phyloP scores from a whole-genome alignment of 1,284 basidiomycete genomes.

The Sanguinoderma infundibulare region DNA sequence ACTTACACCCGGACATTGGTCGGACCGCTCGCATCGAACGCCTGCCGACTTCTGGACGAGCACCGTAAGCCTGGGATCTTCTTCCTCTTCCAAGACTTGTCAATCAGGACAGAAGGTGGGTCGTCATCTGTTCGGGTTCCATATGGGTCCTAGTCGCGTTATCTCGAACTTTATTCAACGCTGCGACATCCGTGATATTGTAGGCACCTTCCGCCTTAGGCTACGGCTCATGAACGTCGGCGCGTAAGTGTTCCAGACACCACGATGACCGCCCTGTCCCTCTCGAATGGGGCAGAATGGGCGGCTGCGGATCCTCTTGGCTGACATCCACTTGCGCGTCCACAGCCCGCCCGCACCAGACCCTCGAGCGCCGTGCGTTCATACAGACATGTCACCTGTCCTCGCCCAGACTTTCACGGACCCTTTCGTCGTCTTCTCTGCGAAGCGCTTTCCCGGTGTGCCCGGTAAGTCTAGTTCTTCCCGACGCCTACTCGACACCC shows the following conservation, averaged over 20 bases:
- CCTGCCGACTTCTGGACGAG: conserved; percentile 81
- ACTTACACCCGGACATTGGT: conserved; percentile 87
- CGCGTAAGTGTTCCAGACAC: conserved; percentile 59
- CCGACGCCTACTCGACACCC: conserved; percentile 10
- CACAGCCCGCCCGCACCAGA: conserved; percentile 75
- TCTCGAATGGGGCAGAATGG: conserved; percentile 13
- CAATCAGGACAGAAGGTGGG: conserved; percentile 82
- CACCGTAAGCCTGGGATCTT: conserved; percentile 84
- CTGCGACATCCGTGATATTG: conserved; percentile 17
- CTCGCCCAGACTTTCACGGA: conserved; percentile 86
- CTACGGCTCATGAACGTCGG: conserved; percentile 86
- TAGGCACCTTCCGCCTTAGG: conserved; percentile 77
- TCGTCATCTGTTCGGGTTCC: conserved; percentile 28
- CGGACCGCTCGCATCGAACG: conserved; percentile 84
- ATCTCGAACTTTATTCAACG: conserved; percentile 25
- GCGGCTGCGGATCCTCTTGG: conserved; percentile 13
- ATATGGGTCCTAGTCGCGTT: conserved; percentile 25
- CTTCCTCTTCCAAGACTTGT: conserved; percentile 88
- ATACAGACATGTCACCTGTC: conserved; percentile 70
- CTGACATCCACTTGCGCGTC: conserved; percentile 22
- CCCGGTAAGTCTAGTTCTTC: conserved; percentile 60
- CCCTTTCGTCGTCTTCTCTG: conserved; percentile 90
- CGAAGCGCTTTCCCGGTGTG: conserved; percentile 92
- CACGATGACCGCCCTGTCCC: conserved; percentile 19
- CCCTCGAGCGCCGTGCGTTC: conserved; percentile 62